phyloP scores from a whole-genome alignment of 1,284 basidiomycete species.

The Cystobasidiaceae sp. region DNA sequence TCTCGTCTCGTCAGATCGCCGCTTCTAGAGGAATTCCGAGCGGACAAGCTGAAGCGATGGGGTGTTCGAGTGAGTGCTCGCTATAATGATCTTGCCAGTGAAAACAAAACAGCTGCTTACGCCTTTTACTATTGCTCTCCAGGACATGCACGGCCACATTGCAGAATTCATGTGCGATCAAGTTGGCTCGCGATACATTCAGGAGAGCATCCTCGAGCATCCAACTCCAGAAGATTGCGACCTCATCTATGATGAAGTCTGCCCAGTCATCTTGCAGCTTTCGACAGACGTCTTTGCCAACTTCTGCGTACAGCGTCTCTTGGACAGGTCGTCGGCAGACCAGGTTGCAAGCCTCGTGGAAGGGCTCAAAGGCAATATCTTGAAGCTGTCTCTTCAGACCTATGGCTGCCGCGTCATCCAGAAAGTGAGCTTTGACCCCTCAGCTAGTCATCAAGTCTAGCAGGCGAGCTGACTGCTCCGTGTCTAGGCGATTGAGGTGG shows the following conservation, averaged over 20 bases:
- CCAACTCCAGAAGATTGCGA: constrained; percentile 40
- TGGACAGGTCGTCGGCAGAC: constrained; percentile 75
- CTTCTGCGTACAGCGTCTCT: constrained; percentile 90
- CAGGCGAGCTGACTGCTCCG: constrained; percentile 41
- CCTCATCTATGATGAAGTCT: constrained; percentile 81
- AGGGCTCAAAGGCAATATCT: constrained; percentile 73
- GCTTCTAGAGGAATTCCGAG: constrained; percentile 76
- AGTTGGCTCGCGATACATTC: constrained; percentile 80
- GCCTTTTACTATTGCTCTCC: no score
- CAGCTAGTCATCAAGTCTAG: no score
- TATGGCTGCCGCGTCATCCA: constrained; percentile 71
- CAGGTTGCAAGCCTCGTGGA: constrained; percentile 66
- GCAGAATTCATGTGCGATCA: constrained; percentile 94
- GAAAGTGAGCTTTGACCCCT: constrained; percentile 48
- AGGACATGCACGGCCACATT: constrained; percentile 81
- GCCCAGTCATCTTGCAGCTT: constrained; percentile 71
- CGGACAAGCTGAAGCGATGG: constrained; percentile 72
- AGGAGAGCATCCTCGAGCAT: constrained; percentile 48
- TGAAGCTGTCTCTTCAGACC: constrained; percentile 79
- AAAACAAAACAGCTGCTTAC: no score
- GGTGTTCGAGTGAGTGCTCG: constrained; percentile 59
- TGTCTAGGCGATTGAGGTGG: constrained; percentile 73
- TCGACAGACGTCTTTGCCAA: constrained; percentile 97
- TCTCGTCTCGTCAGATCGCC: constrained; percentile 55
- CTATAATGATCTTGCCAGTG: no score